These are phyloP conservation scores for Nitzschia sp. DNA, from an alignment of 108 stramenopile genomes.

Conservation along the genomic window DNA sequence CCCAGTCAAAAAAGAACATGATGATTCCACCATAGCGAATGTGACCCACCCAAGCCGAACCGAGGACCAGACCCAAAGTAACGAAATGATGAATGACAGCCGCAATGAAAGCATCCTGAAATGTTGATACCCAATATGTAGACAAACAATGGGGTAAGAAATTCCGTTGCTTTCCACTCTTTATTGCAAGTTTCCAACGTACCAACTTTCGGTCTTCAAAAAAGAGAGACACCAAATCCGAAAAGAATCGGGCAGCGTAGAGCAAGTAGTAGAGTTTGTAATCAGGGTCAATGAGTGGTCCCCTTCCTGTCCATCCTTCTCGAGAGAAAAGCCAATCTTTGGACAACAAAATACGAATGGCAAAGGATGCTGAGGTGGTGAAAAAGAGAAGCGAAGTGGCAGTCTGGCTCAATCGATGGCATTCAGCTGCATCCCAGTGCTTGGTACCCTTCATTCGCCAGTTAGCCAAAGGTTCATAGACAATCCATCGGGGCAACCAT, in stretches of 20 bases:
- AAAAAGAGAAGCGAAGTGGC: slow-evolving; percentile 11
- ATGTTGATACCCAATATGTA: too few species aligned
- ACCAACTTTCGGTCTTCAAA: slow-evolving; percentile 41
- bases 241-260: slow-evolving; percentile 42
- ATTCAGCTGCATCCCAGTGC: slow-evolving; percentile 7
- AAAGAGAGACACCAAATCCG: slow-evolving; percentile 35
- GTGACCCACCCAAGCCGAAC: slow-evolving; percentile 22
- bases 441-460: slow-evolving; percentile 19
- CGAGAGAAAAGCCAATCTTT: slow-evolving; percentile 24
- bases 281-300: slow-evolving; percentile 24
- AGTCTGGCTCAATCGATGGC: slow-evolving; percentile 13
- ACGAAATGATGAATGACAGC: slow-evolving; percentile 21
- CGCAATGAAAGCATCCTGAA: slow-evolving; percentile 32
- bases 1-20: slow-evolving; percentile 59
- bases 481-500: slow-evolving; percentile 24
- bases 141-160: too few species aligned
- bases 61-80: slow-evolving; percentile 40
- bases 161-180: too few species aligned
- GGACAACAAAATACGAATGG: not conserved
- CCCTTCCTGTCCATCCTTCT: slow-evolving; percentile 9
- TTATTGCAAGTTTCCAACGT: not conserved
- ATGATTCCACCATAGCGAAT: slow-evolving; percentile 47
- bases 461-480: slow-evolving; percentile 31
- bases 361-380: slow-evolving; percentile 10
- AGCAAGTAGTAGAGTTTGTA: slow-evolving; percentile 47